A percentile compares a stretch with the other conserved stretches of the same genome.
Conservation (phyloP, 805 yeast genomes). For the Ogataea saltuana region DNA sequence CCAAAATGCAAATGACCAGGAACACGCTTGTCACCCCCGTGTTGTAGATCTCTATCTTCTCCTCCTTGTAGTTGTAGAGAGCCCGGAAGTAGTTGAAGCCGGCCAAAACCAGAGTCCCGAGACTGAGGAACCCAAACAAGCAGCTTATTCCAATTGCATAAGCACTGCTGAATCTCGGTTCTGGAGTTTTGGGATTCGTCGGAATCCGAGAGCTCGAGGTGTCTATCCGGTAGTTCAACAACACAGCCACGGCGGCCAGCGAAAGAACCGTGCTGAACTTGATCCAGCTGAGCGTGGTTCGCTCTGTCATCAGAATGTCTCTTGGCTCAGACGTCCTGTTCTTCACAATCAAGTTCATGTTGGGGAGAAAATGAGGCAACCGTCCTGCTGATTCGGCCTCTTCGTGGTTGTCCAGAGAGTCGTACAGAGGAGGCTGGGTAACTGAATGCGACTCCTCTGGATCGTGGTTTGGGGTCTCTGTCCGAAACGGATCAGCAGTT, state of each 20-base stretch:
- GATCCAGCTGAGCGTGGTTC: constrained; percentile 52
- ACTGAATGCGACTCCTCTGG: too few species aligned
- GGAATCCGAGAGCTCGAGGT: constrained; percentile 27
- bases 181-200: constrained; percentile 8
- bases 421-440: too few species aligned
- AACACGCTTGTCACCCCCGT: constrained; percentile 37
- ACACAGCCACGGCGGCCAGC: constrained; percentile 48
- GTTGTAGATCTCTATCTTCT: constrained; percentile 41
- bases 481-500: too few species aligned
- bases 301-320: constrained; percentile 53
- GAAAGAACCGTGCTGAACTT: constrained; percentile 47
- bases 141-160: constrained; percentile 38
- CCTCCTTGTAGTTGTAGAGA: constrained; percentile 44
- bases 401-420: neutral
- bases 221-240: constrained; percentile 46
- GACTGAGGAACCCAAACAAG: constrained; percentile 40
- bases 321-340: constrained; percentile 51
- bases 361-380: constrained; percentile 16
- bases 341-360: constrained; percentile 31
- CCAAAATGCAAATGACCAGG: constrained; percentile 37
- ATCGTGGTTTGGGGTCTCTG: too few species aligned
- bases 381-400: constrained; percentile 14
- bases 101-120: constrained; percentile 40
- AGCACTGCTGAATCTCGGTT: constrained; percentile 8
- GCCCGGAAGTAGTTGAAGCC: constrained; percentile 45